Conservation (phyloP, 768 basidiomycete species). For the Phaeolepiota aurea region DNA sequence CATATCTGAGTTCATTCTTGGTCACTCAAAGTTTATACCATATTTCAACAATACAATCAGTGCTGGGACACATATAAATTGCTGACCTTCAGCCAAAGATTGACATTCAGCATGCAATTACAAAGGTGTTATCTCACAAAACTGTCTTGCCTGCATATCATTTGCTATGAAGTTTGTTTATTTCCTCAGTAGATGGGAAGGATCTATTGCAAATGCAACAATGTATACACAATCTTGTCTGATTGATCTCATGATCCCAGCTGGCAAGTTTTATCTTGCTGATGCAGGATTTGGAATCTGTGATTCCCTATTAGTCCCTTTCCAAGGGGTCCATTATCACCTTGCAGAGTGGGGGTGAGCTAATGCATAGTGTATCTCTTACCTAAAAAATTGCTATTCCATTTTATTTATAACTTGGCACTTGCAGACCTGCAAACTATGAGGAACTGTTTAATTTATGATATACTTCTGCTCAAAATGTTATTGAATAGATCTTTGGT, state of each 20-base stretch:
- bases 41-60: slow-evolving; percentile 24
- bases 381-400: not conserved
- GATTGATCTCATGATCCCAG: slow-evolving; percentile 18
- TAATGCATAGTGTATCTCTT: slow-evolving; percentile 5
- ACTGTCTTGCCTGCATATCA: slow-evolving; percentile 22
- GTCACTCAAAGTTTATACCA: slow-evolving; percentile 18
- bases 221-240: slow-evolving; percentile 19
- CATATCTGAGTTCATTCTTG: slow-evolving; percentile 10
- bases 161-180: slow-evolving; percentile 26
- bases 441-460: slow-evolving; percentile 34
- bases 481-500: slow-evolving; percentile 30
- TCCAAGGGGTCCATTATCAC: slow-evolving; percentile 26
- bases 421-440: slow-evolving; percentile 19
- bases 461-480: slow-evolving; percentile 28
- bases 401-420: not conserved
- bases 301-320: slow-evolving; percentile 27
- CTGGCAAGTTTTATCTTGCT: slow-evolving; percentile 23
- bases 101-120: not conserved
- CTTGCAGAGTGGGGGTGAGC: slow-evolving; percentile 25
- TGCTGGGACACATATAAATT: slow-evolving; percentile 12
- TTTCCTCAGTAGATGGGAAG: slow-evolving; percentile 31
- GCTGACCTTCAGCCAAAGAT: not conserved
- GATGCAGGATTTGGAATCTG: slow-evolving; percentile 27
- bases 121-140: slow-evolving; percentile 13
- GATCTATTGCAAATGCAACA: slow-evolving; percentile 22